Evolutionary conservation across 225 moss, liverwort and hornwort genomes (phyloP).

Genomic region (Sphagnum contortum): DNA sequence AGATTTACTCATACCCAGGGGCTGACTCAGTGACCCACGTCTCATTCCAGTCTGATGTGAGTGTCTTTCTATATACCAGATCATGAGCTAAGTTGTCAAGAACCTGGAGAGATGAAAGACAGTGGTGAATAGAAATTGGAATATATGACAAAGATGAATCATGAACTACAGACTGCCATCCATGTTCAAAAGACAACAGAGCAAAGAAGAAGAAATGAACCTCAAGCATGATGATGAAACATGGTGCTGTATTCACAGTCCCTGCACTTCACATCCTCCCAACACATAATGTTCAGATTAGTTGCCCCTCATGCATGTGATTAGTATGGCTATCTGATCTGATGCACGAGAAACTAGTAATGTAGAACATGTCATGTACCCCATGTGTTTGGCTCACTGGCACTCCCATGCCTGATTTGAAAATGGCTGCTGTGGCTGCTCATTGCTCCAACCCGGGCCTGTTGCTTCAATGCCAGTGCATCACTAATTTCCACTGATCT

Average conservation of each 20-base stretch:
- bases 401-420: conserved; percentile 70
- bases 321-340: too few relatives aligned
- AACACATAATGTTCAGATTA: background rate
- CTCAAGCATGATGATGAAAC: conserved; percentile 91
- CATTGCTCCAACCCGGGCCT: conserved; percentile 54
- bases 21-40: conserved; percentile 38
- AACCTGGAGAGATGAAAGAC: conserved; percentile 40
- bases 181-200: too few relatives aligned
- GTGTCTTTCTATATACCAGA: conserved; percentile 56
- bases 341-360: background rate
- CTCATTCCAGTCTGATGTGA: conserved; percentile 71
- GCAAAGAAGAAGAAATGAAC: conserved; percentile 16
- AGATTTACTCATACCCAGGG: too few relatives aligned
- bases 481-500: conserved; percentile 98
- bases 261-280: conserved; percentile 65
- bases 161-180: too few relatives aligned
- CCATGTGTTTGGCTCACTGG: conserved; percentile 72
- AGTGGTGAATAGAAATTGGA: too few relatives aligned
- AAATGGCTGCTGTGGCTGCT: conserved; percentile 59
- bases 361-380: conserved; percentile 30
- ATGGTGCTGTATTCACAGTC: conserved; percentile 45
- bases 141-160: too few relatives aligned
- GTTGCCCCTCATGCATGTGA: too few relatives aligned
- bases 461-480: conserved; percentile 83
- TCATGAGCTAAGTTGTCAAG: conserved; percentile 97